Conservation (phyloP, 2,329 filamentous ascomycete species). For the Fusarium praegraminearum region DNA sequence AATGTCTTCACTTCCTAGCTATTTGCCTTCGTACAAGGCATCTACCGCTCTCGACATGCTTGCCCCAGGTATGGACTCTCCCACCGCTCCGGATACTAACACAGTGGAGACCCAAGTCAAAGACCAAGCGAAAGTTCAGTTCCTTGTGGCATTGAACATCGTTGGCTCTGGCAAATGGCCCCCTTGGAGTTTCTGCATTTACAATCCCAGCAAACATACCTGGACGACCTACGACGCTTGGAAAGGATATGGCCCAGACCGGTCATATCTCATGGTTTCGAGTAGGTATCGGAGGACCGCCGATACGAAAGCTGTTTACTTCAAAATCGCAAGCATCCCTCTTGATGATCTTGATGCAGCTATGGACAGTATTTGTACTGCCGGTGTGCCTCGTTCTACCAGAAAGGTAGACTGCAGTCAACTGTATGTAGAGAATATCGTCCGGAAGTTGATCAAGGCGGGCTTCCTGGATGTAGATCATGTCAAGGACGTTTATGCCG, state of each 20-base stretch:
- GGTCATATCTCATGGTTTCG: neutral
- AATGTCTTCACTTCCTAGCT: neutral
- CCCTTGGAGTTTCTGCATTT: neutral
- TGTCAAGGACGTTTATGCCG: neutral
- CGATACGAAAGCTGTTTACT: neutral
- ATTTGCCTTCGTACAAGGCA: neutral
- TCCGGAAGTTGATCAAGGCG: neutral
- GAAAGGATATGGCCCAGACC: neutral
- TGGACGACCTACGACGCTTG: neutral
- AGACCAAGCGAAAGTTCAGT: too few species aligned
- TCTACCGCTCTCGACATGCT: neutral
- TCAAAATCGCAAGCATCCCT: neutral
- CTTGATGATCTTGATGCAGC: neutral
- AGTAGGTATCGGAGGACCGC: neutral
- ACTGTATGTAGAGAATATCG: neutral
- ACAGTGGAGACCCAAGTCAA: neutral
- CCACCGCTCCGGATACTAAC: neutral
- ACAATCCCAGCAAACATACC: neutral
- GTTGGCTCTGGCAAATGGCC: accelerated
- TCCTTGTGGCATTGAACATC: neutral
- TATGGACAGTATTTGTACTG: neutral
- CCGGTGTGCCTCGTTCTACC: accelerated
- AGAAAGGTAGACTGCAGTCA: neutral
- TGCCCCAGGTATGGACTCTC: neutral
- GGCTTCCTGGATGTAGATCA: neutral